phyloP scores from a whole-genome alignment of 2,329 filamentous ascomycete genomes.

The Beauveria medogensis region DNA sequence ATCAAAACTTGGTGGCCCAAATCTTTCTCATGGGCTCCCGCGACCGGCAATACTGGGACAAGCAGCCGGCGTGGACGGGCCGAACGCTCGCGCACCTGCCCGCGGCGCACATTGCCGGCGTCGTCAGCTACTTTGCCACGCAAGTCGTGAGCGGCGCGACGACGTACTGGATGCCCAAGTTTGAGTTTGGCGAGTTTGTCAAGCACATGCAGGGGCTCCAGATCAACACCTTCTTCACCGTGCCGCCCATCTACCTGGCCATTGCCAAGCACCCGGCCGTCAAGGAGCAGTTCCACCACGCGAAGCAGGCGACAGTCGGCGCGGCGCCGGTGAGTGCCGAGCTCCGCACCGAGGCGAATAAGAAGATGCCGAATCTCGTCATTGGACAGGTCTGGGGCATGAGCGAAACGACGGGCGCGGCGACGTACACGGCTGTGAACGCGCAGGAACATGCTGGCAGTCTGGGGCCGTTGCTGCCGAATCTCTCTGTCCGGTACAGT shows the following conservation, averaged over 20 bases:
- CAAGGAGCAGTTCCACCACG: constrained; percentile 44
- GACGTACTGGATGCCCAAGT: constrained; percentile 56
- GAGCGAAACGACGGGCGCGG: constrained; percentile 45
- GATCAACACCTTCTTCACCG: constrained; percentile 48
- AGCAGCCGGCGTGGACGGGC: constrained; percentile 21
- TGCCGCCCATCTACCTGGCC: constrained; percentile 52
- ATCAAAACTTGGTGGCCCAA: constrained; percentile 35
- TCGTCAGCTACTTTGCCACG: constrained; percentile 36
- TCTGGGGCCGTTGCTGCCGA: constrained; percentile 27
- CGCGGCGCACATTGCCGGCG: constrained; percentile 37
- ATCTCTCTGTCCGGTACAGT: constrained; percentile 20
- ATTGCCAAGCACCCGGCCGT: constrained; percentile 50
- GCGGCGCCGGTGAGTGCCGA: constrained; percentile 50
- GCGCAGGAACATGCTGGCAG: constrained; percentile 37
- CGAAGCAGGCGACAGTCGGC: constrained; percentile 41
- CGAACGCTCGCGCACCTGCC: constrained; percentile 36
- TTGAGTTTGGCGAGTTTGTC: constrained; percentile 49
- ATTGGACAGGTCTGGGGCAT: constrained; percentile 50
- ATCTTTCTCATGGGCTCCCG: constrained; percentile 23
- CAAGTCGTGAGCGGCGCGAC: constrained; percentile 33
- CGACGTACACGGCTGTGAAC: constrained; percentile 36
- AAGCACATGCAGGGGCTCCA: constrained; percentile 39
- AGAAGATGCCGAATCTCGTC: constrained; percentile 37
- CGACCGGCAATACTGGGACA: constrained; percentile 21
- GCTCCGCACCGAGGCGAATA: constrained; percentile 41